Evolutionary conservation across 352 stramenopile species (phyloP).

Genomic region (Blastocystis sp.): DNA sequence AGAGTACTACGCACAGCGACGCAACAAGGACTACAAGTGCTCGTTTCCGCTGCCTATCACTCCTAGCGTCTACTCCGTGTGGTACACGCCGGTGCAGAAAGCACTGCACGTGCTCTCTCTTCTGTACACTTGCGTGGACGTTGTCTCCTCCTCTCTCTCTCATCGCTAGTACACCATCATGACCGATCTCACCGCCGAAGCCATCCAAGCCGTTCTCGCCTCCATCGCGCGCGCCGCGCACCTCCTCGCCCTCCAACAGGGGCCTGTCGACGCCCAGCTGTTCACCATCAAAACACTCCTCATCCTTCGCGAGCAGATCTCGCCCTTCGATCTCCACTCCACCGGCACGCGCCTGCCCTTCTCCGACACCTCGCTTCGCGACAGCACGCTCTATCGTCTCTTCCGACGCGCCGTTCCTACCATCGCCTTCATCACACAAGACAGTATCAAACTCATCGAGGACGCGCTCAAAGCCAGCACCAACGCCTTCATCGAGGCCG

Average conservation of each 20-base stretch:
- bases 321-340: constrained; percentile 53
- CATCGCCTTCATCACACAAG: constrained; percentile 41
- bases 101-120: constrained; percentile 32
- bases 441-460: constrained; percentile 13
- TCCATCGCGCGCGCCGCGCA: not conserved
- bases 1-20: constrained; percentile 26
- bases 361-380: constrained; percentile 23
- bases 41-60: not conserved
- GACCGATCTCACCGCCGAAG: constrained; percentile 42
- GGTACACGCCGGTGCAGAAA: constrained; percentile 52
- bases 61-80: constrained; percentile 32
- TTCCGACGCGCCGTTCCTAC: constrained; percentile 17
- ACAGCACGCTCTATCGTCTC: constrained; percentile 26
- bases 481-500: constrained; percentile 25
- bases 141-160: not conserved
- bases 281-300: constrained; percentile 54
- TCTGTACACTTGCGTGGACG: constrained; percentile 37
- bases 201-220: not conserved
- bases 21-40: constrained; percentile 4
- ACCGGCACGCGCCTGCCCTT: constrained; percentile 30
- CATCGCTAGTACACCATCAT: constrained; percentile 55
- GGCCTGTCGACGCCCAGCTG: not conserved
- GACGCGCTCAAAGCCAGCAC: constrained; percentile 30
- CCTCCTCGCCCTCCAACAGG: not conserved
- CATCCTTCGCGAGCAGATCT: constrained; percentile 57